These are phyloP conservation scores for Mucor indicus DNA, from an alignment of 371 early-diverging fungal genomes.

Conservation along the genomic window DNA sequence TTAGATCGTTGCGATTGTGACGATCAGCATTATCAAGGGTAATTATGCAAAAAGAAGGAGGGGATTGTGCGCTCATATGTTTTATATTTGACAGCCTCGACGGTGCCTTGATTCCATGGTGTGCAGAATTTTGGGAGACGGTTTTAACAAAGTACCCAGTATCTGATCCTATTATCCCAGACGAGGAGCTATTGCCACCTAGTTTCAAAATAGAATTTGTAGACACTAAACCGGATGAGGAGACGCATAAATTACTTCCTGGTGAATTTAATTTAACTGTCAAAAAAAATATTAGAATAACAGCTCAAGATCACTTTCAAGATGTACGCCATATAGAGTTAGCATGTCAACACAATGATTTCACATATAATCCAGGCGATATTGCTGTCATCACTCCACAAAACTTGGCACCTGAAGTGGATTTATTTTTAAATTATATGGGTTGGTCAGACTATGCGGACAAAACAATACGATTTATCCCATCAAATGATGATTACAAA, in stretches of 20 bases:
- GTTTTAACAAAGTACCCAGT: conserved; percentile 53
- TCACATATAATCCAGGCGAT: conserved; percentile 78
- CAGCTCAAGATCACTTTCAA: conserved; percentile 82
- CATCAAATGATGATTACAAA: conserved; percentile 40
- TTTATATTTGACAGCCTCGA: conserved; percentile 62
- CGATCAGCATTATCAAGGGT: conserved; percentile 96
- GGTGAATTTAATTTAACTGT: conserved; percentile 40
- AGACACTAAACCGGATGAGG: conserved; percentile 6
- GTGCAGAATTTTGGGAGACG: conserved; percentile 65
- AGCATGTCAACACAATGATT: conserved; percentile 15
- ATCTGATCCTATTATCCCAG: conserved; percentile 49
- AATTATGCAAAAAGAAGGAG: too few species aligned
- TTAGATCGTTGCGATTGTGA: conserved; percentile 87
- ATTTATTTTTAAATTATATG: conserved; percentile 64
- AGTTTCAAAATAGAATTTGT: conserved; percentile 38
- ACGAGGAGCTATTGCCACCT: conserved; percentile 50
- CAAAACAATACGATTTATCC: conserved; percentile 47
- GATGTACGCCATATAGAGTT: conserved; percentile 82
- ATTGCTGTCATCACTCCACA: conserved; percentile 73
- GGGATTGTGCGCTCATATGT: too few species aligned
- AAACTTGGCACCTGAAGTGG: conserved; percentile 68
- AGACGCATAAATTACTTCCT: background rate
- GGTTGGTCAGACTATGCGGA: conserved; percentile 75
- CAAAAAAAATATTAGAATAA: conserved; percentile 63
- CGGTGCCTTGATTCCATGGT: conserved; percentile 87